Evolutionary conservation across 495 filamentous ascomycete species (phyloP), one percentile per base, ranked within the genome.

Genomic region (Lasiosphaeria ovina): DNA sequence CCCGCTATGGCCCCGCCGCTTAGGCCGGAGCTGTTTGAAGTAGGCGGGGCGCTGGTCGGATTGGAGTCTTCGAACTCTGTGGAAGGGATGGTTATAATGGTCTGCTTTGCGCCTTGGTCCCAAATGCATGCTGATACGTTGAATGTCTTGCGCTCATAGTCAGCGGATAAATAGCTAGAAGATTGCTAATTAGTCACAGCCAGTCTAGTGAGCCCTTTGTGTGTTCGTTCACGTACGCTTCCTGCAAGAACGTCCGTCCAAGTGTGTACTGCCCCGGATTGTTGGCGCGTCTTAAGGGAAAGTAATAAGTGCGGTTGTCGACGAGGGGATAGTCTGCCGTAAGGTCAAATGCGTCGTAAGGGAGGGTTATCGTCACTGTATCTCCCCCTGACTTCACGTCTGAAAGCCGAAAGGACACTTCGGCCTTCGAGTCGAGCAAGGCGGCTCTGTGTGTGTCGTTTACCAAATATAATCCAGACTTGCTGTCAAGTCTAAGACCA

Each of bases 191-290:
- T 1, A 42, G 24, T 24, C 24, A 24, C 24, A 24, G 24, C 24
- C 24, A 24, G 2, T 24, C 24, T 24, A 24, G 24, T 54, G 14
- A 8, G 44, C 44, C 14, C 0, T 42, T 42, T 42, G 8, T 42
- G 14, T 59, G 3, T 3, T 17, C 11, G 17, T 5, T 12, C 9
- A 52, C 69, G 54, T 35, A 73, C 69, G 83, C 77, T 74, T 85
- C 83, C 66, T 86, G 83, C 14, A 85, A 66, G 55, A 86, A 85
- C 11, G 76, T 76, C 33, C 83, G 71, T 4, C 83, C 83, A 3
- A 86, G 72, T 0, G 78, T 82, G 65, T 82, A 85, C 59, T 85
- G 83, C 0, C 69, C 74, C 11, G 76, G 69, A 60, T 84, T 79
- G 33, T 66, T 68, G 11, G 78, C 80, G 32, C 78, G 69, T 51